Conservation (phyloP, 768 basidiomycete genomes). For the Xerocomus spinulosus region DNA sequence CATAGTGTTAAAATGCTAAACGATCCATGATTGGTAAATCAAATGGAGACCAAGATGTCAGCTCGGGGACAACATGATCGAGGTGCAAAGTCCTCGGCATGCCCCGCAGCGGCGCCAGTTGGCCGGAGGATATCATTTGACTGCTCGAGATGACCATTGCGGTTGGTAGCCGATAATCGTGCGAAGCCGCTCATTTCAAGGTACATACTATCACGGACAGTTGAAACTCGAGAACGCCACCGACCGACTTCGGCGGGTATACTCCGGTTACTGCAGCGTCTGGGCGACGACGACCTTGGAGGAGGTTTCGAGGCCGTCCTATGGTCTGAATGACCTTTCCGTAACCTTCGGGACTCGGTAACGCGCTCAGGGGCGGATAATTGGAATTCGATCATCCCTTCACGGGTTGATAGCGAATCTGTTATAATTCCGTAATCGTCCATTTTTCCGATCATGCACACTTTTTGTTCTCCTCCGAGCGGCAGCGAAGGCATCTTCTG, state of each 20-base stretch:
- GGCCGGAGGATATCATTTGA: no score
- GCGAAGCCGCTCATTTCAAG: neutral
- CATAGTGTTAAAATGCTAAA: no score
- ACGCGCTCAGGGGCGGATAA: neutral
- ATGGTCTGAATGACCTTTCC: neutral
- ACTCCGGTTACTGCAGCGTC: no score
- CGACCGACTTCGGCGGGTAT: no score
- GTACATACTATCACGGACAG: no score
- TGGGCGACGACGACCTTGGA: neutral
- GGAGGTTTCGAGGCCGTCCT: neutral
- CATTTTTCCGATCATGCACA: constrained; percentile 2
- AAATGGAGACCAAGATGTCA: no score
- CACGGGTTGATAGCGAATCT: neutral
- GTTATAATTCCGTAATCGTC: constrained; percentile 6
- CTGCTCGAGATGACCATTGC: no score
- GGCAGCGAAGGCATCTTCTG: neutral
- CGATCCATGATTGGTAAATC: no score
- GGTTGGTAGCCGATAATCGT: neutral
- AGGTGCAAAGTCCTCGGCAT: no score
- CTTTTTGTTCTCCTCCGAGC: neutral
- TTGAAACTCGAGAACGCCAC: neutral
- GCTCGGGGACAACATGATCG: no score
- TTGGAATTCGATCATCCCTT: neutral
- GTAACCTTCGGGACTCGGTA: neutral
- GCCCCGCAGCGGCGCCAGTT: no score